Evolutionary conservation across 148 eudicot species (phyloP).

Genomic region (Fagopyrum homotropicum): DNA sequence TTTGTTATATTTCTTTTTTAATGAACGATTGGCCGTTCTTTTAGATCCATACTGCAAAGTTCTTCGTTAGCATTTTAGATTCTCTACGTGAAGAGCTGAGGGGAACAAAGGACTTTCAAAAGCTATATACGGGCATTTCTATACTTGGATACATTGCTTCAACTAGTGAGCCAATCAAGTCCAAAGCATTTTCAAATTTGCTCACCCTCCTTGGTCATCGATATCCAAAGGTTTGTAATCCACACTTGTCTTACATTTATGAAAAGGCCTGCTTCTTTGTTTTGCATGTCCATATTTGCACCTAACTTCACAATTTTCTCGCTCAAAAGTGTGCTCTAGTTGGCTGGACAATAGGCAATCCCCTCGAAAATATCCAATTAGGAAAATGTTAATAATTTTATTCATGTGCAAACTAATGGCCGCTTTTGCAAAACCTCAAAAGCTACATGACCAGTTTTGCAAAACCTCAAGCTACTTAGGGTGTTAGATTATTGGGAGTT

Average conservation of each 20-base stretch:
- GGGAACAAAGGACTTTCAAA: slow-evolving; percentile 80
- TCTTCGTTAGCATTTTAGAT: slow-evolving; percentile 65
- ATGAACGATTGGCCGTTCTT: slow-evolving; percentile 14
- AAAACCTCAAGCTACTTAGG: no score
- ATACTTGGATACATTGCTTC: slow-evolving; percentile 88
- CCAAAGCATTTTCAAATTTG: slow-evolving; percentile 65
- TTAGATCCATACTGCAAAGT: slow-evolving; percentile 61
- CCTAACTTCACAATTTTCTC: background rate
- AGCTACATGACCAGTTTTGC: no score
- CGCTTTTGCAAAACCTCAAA: no score
- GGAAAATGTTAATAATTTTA: background rate
- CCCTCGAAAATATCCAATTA: background rate
- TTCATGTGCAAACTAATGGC: background rate
- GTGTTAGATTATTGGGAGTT: no score
- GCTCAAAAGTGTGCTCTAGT: background rate
- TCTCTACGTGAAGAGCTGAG: slow-evolving; percentile 63
- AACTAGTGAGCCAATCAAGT: slow-evolving; percentile 48
- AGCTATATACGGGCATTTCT: slow-evolving; percentile 86
- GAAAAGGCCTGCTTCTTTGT: background rate
- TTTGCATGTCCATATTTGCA: background rate
- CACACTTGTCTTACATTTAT: background rate
- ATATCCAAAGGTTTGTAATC: slow-evolving; percentile 69
- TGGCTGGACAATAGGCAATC: background rate
- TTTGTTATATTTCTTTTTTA: background rate
- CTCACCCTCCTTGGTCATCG: slow-evolving; percentile 78